A percentile compares a stretch with the other conserved stretches of the same genome.
Evolutionary conservation across 805 yeast genomes (phyloP).

Genomic region (Scheffersomyces amazonensis): DNA sequence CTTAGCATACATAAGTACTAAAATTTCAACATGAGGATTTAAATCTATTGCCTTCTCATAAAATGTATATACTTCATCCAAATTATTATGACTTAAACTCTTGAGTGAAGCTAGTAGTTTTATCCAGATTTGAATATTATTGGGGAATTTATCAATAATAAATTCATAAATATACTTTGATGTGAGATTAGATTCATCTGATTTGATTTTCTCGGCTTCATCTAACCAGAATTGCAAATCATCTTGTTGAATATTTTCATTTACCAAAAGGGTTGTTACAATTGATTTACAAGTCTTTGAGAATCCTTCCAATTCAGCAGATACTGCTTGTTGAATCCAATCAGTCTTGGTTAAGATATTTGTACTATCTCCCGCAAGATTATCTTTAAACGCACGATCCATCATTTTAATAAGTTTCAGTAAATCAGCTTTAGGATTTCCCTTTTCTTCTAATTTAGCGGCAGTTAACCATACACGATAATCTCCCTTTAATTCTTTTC

Average conservation of each 20-base stretch:
- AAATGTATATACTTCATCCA: slow-evolving; percentile 18
- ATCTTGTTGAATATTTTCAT: slow-evolving; percentile 15
- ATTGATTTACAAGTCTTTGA: slow-evolving; percentile 52
- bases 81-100: slow-evolving; percentile 7
- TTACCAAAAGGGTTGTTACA: slow-evolving; percentile 37
- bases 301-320: slow-evolving; percentile 48
- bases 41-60: slow-evolving; percentile 53
- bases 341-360: slow-evolving; percentile 29
- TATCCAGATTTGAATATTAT: slow-evolving; percentile 47
- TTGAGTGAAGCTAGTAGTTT: slow-evolving; percentile 35
- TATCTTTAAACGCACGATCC: slow-evolving; percentile 45
- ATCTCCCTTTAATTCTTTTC: slow-evolving; percentile 49
- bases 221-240: slow-evolving; percentile 8
- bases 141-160: slow-evolving; percentile 47
- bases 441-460: slow-evolving; percentile 60
- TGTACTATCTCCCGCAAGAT: slow-evolving; percentile 16
- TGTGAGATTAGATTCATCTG: slow-evolving; percentile 23
- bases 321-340: slow-evolving; percentile 59
- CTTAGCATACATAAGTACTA: slow-evolving; percentile 70
- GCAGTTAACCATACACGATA: slow-evolving; percentile 68
- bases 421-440: slow-evolving; percentile 40
- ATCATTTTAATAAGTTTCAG: slow-evolving; percentile 47
- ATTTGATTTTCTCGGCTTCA: slow-evolving; percentile 31
- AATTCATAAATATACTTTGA: slow-evolving; percentile 48
- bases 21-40: slow-evolving; percentile 47